Evolutionary conservation across 805 yeast species (phyloP).

Genomic region (Suhomyces pyralidae): DNA sequence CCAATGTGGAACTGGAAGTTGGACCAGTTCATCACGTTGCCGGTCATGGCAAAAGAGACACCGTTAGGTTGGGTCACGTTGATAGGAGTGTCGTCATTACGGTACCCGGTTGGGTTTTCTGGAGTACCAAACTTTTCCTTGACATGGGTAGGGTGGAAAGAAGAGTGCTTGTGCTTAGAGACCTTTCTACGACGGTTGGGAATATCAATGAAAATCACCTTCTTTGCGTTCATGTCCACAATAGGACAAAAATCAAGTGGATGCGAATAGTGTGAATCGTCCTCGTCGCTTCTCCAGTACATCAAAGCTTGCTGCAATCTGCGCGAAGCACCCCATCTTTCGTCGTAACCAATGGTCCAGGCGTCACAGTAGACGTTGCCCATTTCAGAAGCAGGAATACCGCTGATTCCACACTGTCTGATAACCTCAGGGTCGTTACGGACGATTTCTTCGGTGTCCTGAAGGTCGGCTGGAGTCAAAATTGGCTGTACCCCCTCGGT

Average conservation of each 20-base stretch:
- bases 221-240: slow-evolving; percentile 66
- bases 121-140: slow-evolving; percentile 55
- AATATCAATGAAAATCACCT: slow-evolving; percentile 72
- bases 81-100: slow-evolving; percentile 64
- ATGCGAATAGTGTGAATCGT: slow-evolving; percentile 71
- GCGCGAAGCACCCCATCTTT: slow-evolving; percentile 73
- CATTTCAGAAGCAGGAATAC: slow-evolving; percentile 63
- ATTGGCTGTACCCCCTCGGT: slow-evolving; percentile 70
- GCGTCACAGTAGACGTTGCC: slow-evolving; percentile 61
- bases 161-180: slow-evolving; percentile 64
- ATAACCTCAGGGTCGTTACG: slow-evolving; percentile 70
- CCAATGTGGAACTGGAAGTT: slow-evolving; percentile 78
- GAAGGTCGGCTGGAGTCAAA: slow-evolving; percentile 66
- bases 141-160: slow-evolving; percentile 65
- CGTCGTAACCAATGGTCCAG: slow-evolving; percentile 70
- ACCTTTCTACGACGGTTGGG: slow-evolving; percentile 73
- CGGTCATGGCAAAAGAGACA: slow-evolving; percentile 70
- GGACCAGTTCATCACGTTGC: slow-evolving; percentile 71
- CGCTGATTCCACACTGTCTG: slow-evolving; percentile 68
- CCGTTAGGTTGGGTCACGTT: slow-evolving; percentile 79
- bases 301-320: slow-evolving; percentile 79
- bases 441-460: slow-evolving; percentile 58
- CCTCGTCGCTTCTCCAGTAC: slow-evolving; percentile 72
- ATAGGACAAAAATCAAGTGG: slow-evolving; percentile 83
- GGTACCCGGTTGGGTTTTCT: slow-evolving; percentile 47